Base-by-base conservation (phyloP, 2,329 filamentous ascomycete species). In the Colletotrichum sp. region DNA sequence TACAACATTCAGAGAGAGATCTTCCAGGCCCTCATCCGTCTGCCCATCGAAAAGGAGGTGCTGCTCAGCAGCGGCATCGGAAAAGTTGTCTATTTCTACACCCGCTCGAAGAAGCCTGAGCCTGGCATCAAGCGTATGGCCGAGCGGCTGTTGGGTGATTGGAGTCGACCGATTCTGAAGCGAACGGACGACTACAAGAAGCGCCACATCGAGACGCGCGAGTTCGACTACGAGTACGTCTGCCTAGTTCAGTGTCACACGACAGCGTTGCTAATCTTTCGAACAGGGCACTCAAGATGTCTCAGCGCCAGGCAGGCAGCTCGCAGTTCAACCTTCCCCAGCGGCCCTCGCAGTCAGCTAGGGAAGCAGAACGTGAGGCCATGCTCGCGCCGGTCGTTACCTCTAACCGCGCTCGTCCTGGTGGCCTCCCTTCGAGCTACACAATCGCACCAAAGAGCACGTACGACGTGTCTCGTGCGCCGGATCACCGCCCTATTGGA, bases 1-100 rank as follows among this genome's bases (percentile, higher is more conserved):
- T 99, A 98, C 87, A 97, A 97, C 83, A 98, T 99, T 79, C 97
- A 99, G 87, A 95, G 96, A 77, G 96, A 98, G 83, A 91, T 99
- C 58, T 97, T 99, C 83, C 91, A 91, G 30, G 94, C 95, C 28
- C 89, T 99, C 48, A 91, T 90, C 21, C 93, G 92, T 80, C 90
- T 98, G 7, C 96, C 95, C 8, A 95, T 98, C 78, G 94, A 96
- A 82, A 98, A 98, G 83, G 97, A 98, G 80, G 91, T 94, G 3
- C 90, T 99, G 16, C 90, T 97, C 26, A 96, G 96, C 78, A 98
- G 95, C 80, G 96, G 96, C 24, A 97, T 99, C 78, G 97, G 97
- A 82, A 98, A 98, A 84, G 95, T 99, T 64, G 94, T 98, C 68
- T 91, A 98, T 77, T 99, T 98, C 87, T 99, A 99, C 86, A 98